Base-by-base conservation (phyloP, 129 eudicot genomes). In the Oenanthe sinensis region DNA sequence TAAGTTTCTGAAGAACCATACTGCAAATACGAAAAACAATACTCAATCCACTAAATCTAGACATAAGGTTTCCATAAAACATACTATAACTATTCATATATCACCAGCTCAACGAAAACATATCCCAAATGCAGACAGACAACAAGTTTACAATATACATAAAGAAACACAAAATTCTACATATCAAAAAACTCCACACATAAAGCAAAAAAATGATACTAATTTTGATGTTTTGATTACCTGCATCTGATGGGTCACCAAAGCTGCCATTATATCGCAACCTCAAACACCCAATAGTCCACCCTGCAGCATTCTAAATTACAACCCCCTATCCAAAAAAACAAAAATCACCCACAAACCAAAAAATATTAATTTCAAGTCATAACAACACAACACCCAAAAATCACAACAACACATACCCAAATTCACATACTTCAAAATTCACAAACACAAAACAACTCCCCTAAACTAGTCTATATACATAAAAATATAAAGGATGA, bases 221-320 rank as follows among this genome's bases (percentile, higher is more conserved):
- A 14, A 54, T 13, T n/a, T 3, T 3, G 46, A 8, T 48, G 28
- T 40, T 78, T 52, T 39, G 19, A 40, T 71, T 86, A 89, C 94
- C 94, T 87, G 90, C 82, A 86, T 65, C 76, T 87, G 97, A 81
- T 87, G 83, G 86, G 89, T 91, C 70, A 84, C 82, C 86, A 87
- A 86, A 60, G 68, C 68, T 79, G 86, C 94, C 97, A 91, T 91
- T 85, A 79, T 84, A 84, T 83, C 87, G 80, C 68, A 60, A 75
- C 83, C 47, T 49, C 40, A 78, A 71, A 72, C 73, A 77, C 81
- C 84, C 79, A 72, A 81, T 65, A 88, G 82, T 85, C 78, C 86
- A 86, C 82, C 36, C 74, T 75, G 78, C 75, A 49, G 52, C 89
- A 86, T 84, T 63, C 73, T 77, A 78, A 79, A 78, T n/a, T 60